Conservation (phyloP, 2,329 filamentous ascomycete genomes). For the Talaromyces sp. region DNA sequence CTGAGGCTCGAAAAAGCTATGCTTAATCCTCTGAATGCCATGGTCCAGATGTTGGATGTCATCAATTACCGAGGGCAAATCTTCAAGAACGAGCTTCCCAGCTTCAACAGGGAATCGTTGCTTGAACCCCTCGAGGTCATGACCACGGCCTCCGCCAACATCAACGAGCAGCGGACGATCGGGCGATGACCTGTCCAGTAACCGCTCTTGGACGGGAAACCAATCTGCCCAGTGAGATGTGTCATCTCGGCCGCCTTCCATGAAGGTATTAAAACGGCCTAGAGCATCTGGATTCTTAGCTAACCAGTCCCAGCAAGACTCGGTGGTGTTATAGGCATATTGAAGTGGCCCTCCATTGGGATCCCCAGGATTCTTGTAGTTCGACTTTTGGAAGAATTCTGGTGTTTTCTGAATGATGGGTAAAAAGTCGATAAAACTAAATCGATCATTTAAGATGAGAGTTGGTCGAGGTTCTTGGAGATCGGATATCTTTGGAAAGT, state of each 20-base stretch:
- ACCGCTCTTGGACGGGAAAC: conserved; percentile 23
- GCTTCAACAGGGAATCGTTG: conserved; percentile 32
- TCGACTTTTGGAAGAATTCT: conserved; percentile 23
- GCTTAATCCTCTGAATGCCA: not conserved
- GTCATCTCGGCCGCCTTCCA: conserved; percentile 20
- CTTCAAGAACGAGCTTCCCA: conserved; percentile 47
- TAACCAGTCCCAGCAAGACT: conserved; percentile 20
- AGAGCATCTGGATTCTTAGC: conserved; percentile 14
- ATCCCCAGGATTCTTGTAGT: conserved; percentile 27
- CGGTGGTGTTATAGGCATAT: conserved; percentile 24
- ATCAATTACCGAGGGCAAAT: conserved; percentile 38
- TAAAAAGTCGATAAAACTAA: conserved; percentile 5
- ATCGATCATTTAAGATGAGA: conserved; percentile 19
- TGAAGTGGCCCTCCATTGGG: conserved; percentile 25
- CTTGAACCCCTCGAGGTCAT: conserved; percentile 25
- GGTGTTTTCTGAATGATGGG: conserved; percentile 23
- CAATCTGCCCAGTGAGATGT: conserved; percentile 21
- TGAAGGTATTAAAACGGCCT: conserved; percentile 24
- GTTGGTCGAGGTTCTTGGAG: not conserved
- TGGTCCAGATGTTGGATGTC: not conserved
- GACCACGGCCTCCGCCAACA: conserved; percentile 20
- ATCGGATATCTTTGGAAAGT: not conserved
- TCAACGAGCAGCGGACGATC: conserved; percentile 22
- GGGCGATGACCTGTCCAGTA: conserved; percentile 18
- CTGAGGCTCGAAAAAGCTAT: conserved; percentile 7